Evolutionary conservation across 768 basidiomycete genomes (phyloP), one percentile per base, ranked within the genome.

Genomic region (Gautieria morchelliformis): DNA sequence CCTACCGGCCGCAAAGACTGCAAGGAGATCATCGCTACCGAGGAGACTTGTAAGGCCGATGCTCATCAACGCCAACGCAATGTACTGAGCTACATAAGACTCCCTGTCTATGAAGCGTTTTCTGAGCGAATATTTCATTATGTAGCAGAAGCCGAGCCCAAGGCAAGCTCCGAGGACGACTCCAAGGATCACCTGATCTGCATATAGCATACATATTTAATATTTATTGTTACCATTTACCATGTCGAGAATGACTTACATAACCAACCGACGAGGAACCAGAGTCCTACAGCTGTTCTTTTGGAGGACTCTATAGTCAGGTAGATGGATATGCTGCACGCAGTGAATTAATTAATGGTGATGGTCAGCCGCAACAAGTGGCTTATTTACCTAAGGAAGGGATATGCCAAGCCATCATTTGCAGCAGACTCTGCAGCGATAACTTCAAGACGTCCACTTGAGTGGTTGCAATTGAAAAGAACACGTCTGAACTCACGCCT

Each of bases 381-480:
- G 11, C 9, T 30, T 17, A 24, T 17, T 35, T 35, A 52, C 54
- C 59, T 70, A 17, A 97, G 75, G 68, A 97, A 97, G 0, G 93
- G 93, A 68, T 94, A 96, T 1, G 94, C 93, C 14, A 97, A 78
- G 1, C 96, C 96, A 63, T 98, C 96, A 69, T 99, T 99, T 7
- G 90, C 85, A 0, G 94, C 96, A 5, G 89, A 89, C 70, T 98
- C 95, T 0, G 90, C 91, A 0, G 88, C 80, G 7, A 96, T 74
- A 44, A 96, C 77, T 22, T 82, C 30, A 24, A 53, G n/a, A 20
- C 10, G 49, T 8, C 2, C 30, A 14, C 19, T 53, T n/a, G 15
- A n/a, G 19, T 24, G 1, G 48, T 30, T 17, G 48, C 20, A 49
- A 14, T 19, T 27, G 33, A 30, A 30, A 45, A 19, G 11, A 49